Evolutionary conservation across 2,329 filamentous ascomycete species (phyloP).

Genomic region (Lasiodiplodia sp.): DNA sequence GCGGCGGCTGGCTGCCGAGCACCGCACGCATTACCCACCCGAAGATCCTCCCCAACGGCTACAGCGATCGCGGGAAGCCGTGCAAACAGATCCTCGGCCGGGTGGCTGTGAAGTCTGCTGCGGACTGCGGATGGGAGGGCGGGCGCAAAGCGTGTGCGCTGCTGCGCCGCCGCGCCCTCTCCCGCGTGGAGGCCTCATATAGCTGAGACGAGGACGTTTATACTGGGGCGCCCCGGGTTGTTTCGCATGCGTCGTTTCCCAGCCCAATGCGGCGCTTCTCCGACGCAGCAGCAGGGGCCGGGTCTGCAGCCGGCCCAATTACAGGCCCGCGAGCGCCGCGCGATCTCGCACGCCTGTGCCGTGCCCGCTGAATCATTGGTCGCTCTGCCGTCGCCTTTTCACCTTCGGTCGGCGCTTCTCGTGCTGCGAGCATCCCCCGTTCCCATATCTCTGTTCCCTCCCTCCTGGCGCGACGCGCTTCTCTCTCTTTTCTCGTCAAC

Average conservation of each 20-base stretch:
- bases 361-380: constrained; percentile 22
- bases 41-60: constrained; percentile 23
- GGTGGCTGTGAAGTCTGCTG: not conserved
- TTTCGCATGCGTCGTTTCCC: constrained; percentile 22
- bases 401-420: constrained; percentile 24
- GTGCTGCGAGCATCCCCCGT: constrained; percentile 27
- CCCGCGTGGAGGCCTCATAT: constrained; percentile 7
- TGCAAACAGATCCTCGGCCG: constrained; percentile 11
- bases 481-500: constrained; percentile 7
- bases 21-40: constrained; percentile 6
- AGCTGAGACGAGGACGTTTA: constrained; percentile 21
- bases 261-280: constrained; percentile 6
- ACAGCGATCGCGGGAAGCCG: constrained; percentile 23
- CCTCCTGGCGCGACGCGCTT: constrained; percentile 22
- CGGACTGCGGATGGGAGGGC: constrained; percentile 4
- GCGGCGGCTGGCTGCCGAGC: constrained; percentile 2
- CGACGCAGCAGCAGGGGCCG: constrained; percentile 15
- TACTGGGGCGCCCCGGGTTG: constrained; percentile 20
- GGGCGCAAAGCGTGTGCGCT: not conserved
- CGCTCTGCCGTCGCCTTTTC: constrained; percentile 24
- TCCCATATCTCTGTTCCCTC: constrained; percentile 36
- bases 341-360: constrained; percentile 21
- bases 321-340: not conserved
- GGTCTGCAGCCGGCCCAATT: constrained; percentile 2
- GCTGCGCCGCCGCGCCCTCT: constrained; percentile 13